These are phyloP conservation scores for Ulmus americana DNA, from an alignment of 331 rosid species.

Conservation along the genomic window DNA sequence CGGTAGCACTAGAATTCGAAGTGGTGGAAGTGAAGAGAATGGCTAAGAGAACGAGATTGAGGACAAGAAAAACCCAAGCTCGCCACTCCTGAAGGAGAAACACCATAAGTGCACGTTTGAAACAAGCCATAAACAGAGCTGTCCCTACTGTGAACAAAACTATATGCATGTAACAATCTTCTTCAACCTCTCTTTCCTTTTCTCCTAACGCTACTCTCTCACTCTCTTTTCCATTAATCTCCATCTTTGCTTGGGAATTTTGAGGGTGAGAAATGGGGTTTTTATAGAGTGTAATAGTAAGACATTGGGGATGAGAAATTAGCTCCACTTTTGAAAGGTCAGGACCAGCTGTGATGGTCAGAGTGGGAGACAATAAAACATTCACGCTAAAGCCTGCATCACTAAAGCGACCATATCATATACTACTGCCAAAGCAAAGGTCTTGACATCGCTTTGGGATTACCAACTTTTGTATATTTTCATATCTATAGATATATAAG, in stretches of 20 bases:
- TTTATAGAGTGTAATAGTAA: slow-evolving; percentile 10
- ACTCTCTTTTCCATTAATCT: slow-evolving; percentile 26
- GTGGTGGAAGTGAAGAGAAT: slow-evolving; percentile 64
- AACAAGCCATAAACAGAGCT: slow-evolving; percentile 58
- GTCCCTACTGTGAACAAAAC: slow-evolving; percentile 59
- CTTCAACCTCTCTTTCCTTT: slow-evolving; percentile 46
- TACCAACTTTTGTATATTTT: no score
- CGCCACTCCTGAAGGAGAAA: slow-evolving; percentile 76
- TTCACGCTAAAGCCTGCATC: slow-evolving; percentile 40
- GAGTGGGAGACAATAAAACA: slow-evolving; percentile 71
- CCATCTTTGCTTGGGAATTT: slow-evolving; percentile 8
- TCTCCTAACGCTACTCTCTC: slow-evolving; percentile 26
- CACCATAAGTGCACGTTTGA: slow-evolving; percentile 36
- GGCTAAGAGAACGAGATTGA: slow-evolving; percentile 70
- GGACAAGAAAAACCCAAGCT: slow-evolving; percentile 65
- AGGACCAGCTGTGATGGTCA: slow-evolving; percentile 39
- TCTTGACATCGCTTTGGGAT: no score
- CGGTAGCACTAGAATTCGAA: slow-evolving; percentile 6
- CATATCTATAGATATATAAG: no score
- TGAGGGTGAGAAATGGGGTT: slow-evolving; percentile 2
- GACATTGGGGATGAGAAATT: no score
- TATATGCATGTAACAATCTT: slow-evolving; percentile 33
- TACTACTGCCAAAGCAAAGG: no score
- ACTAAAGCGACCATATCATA: slow-evolving; percentile 38
- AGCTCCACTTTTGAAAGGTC: slow-evolving; percentile 30